Base-by-base conservation (phyloP, 1,284 basidiomycete species). In the Ceratobasidium sp. region DNA sequence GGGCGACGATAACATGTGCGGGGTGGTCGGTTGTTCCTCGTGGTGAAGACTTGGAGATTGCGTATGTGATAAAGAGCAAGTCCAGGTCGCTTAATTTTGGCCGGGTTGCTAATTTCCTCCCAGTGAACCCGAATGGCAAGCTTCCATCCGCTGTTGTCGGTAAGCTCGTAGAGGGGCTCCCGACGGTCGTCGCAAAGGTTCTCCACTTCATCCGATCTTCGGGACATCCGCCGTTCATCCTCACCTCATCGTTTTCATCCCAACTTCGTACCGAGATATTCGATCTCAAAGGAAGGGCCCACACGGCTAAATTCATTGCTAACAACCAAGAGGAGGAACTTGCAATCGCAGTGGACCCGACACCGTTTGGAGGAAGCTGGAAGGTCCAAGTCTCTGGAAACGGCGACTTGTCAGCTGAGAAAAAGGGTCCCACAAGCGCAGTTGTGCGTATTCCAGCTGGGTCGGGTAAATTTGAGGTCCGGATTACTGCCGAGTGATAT, bases 61-160 rank as follows among this genome's bases (percentile, higher is more conserved):
- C 75, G 33, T 81, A 81, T 75, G 64, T 81, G n/a, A 77, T 80
- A 44, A 80, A 81, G 69, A 79, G 80, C 79, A 27, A 69, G 79
- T 78, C 35, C n/a, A n/a, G n/a, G n/a, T n/a, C n/a, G n/a, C n/a
- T n/a, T n/a, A n/a, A n/a, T n/a, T n/a, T n/a, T n/a, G n/a, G n/a
- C n/a, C n/a, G n/a, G n/a, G n/a, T n/a, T n/a, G n/a, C n/a, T n/a
- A n/a, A n/a, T n/a, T n/a, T n/a, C n/a, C n/a, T n/a, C 35, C 1
- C 35, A 81, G 80, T 80, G 30, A 79, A 81, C 54, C 79, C 79
- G 38, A 81, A 81, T 48, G 80, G 80, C 0, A 73, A 59, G 1
- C 79, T 81, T 30, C 80, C 79, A 20, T 71, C 59, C 1, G 66
- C 68, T 4, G 68, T 81, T 48, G 70, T 77, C 27, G 68, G 57